These are phyloP conservation scores for Eucalyptus regnans DNA, from an alignment of 345 rosid species.

Conservation along the genomic window DNA sequence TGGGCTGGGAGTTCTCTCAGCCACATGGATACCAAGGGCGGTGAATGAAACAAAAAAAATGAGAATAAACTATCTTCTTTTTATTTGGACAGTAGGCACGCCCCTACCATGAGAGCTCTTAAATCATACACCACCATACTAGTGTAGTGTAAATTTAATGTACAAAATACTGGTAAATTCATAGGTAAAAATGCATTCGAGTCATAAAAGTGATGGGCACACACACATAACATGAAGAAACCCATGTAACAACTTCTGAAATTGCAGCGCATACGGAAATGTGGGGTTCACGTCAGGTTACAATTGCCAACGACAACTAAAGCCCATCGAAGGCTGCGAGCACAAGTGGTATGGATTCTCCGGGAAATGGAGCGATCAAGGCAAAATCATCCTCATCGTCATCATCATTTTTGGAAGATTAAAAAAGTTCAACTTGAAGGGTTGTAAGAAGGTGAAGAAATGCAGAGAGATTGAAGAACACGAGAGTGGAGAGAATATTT, in stretches of 20 bases:
- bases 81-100: background rate
- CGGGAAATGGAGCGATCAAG: constrained; percentile 24
- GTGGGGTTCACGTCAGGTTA: constrained; percentile 31
- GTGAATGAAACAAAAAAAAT: background rate
- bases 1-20: too few species aligned
- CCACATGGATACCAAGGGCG: background rate
- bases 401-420: constrained; percentile 34
- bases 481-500: too few species aligned
- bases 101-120: background rate
- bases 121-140: background rate
- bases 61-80: background rate
- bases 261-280: constrained; percentile 24
- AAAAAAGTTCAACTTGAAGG: constrained; percentile 20
- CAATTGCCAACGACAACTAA: constrained; percentile 11
- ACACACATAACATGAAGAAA: background rate
- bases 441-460: too few species aligned
- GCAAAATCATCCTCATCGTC: constrained; percentile 15
- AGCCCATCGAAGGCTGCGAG: background rate
- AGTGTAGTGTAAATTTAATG: background rate
- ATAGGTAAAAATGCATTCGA: background rate
- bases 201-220: background rate
- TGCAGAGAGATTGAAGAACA: too few species aligned
- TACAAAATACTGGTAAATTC: background rate
- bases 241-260: background rate
- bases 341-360: constrained; percentile 18